phyloP scores from a whole-genome alignment of 2,329 filamentous ascomycete species.

The Diplodia intermedia region DNA sequence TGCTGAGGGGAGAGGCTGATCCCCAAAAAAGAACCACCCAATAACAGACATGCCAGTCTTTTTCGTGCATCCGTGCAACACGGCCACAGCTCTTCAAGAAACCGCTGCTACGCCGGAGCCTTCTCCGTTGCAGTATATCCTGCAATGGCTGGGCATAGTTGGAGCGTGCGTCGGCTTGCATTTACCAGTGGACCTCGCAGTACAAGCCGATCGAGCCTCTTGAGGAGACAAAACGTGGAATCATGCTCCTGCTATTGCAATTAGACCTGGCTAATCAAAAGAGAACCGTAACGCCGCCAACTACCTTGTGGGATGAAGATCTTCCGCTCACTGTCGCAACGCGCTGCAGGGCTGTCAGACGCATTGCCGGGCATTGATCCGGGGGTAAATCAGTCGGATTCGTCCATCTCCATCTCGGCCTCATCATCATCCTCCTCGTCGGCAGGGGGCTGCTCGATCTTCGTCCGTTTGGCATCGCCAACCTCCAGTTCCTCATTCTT shows the following conservation, averaged over 20 bases:
- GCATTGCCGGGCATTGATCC: conserved; percentile 24
- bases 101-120: conserved; percentile 48
- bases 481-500: conserved; percentile 63
- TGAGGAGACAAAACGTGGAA: conserved; percentile 18
- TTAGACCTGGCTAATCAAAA: conserved; percentile 26
- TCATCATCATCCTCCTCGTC: conserved; percentile 53
- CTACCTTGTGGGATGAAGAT: conserved; percentile 27
- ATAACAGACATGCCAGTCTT: conserved; percentile 78
- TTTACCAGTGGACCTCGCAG: conserved; percentile 59
- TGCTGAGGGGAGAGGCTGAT: conserved; percentile 6
- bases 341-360: conserved; percentile 26
- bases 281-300: conserved; percentile 26
- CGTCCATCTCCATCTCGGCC: conserved; percentile 66
- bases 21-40: conserved; percentile 73
- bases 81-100: conserved; percentile 77
- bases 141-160: conserved; percentile 88
- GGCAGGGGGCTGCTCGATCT: conserved; percentile 59
- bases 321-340: conserved; percentile 16
- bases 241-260: conserved; percentile 27
- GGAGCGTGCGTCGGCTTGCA: conserved; percentile 80
- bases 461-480: conserved; percentile 48
- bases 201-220: conserved; percentile 24
- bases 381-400: conserved; percentile 61
- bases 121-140: conserved; percentile 71
- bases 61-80: conserved; percentile 92